These are phyloP conservation scores for Austroboletus festivus DNA, from an alignment of 768 basidiomycete genomes.

Conservation along the genomic window DNA sequence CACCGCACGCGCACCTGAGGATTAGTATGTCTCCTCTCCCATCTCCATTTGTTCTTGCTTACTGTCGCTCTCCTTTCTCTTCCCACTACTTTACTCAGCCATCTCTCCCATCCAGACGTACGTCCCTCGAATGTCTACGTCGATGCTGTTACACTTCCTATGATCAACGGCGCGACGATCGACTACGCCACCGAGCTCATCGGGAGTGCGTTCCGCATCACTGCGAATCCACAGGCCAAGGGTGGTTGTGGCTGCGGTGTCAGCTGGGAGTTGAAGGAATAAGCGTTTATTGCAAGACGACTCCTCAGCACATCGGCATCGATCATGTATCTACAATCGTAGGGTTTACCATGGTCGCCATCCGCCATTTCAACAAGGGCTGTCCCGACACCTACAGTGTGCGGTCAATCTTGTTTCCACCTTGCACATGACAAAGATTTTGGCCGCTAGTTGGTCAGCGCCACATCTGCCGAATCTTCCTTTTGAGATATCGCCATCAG, in stretches of 20 bases:
- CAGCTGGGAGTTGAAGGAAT: conserved; percentile 54
- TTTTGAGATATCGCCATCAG: no score
- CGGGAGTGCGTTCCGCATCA: conserved; percentile 82
- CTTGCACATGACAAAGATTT: no score
- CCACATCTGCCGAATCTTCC: no score
- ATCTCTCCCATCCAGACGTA: conserved; percentile 67
- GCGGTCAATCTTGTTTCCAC: no score
- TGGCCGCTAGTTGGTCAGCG: no score
- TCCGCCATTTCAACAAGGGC: no score
- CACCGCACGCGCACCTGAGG: conserved; percentile 57
- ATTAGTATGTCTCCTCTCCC: conserved; percentile 65
- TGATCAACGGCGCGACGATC: conserved; percentile 85
- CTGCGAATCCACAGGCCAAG: conserved; percentile 87
- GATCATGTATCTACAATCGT: no score
- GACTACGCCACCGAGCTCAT: conserved; percentile 95
- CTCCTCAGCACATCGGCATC: no score
- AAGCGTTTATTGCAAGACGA: no score
- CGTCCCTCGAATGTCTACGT: conserved; percentile 76
- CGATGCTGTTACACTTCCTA: conserved; percentile 79
- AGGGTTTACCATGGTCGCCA: no score
- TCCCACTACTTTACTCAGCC: conserved; percentile 38
- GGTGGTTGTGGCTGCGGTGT: conserved; percentile 96
- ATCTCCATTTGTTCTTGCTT: background rate
- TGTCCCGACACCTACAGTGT: no score
- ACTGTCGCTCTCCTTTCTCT: no score